Percentiles rank a stretch among this genome's conserved stretches.
Conservation (phyloP, 805 yeast species). For the Candida railenensis region DNA sequence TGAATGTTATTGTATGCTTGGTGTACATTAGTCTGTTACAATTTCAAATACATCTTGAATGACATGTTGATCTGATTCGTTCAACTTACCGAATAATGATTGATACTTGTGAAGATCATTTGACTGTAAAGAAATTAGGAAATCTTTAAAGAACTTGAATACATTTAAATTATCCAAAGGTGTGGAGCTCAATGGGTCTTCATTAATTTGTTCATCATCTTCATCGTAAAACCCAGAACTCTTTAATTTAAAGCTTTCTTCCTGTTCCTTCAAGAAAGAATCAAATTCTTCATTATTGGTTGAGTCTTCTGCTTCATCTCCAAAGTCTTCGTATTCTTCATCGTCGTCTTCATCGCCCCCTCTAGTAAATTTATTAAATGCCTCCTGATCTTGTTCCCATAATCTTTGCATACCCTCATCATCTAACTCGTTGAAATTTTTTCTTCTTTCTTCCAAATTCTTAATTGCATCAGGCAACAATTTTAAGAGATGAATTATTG, state of each 20-base stretch:
- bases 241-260: conserved; percentile 17
- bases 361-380: neutral
- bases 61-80: conserved; percentile 6
- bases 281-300: conserved; percentile 23
- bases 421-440: conserved; percentile 42
- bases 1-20: neutral
- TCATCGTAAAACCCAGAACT: conserved; percentile 29
- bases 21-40: conserved; percentile 1
- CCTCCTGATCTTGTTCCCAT: conserved; percentile 14
- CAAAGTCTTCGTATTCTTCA: conserved; percentile 7
- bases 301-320: conserved; percentile 10
- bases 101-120: conserved; percentile 49
- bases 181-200: conserved; percentile 71
- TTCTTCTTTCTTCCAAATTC: conserved; percentile 61
- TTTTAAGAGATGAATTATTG: conserved; percentile 43
- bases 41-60: conserved; percentile 6
- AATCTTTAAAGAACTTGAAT: conserved; percentile 59
- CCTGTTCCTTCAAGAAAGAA: conserved; percentile 17
- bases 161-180: conserved; percentile 76
- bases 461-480: conserved; percentile 72
- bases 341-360: conserved; percentile 8
- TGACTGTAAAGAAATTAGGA: conserved; percentile 47
- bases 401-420: conserved; percentile 10
- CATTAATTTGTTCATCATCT: conserved; percentile 70
- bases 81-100: conserved; percentile 33